Evolutionary conservation across 305 asterid species (phyloP).

Genomic region (Fraxinus nigra): DNA sequence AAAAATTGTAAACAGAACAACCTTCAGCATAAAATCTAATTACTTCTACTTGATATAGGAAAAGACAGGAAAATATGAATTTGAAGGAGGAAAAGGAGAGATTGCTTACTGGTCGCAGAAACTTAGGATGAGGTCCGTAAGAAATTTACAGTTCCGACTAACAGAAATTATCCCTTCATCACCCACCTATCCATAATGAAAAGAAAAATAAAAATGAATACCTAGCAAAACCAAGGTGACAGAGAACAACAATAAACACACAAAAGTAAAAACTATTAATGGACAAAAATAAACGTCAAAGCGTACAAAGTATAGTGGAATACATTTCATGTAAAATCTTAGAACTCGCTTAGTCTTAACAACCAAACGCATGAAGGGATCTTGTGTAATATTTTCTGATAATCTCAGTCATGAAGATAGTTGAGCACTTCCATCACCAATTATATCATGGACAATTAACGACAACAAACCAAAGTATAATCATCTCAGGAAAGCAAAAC

Average conservation of each 20-base stretch:
- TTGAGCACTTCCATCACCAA: too few relatives aligned
- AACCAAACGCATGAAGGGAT: too few relatives aligned
- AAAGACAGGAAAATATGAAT: background rate
- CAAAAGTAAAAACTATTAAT: conserved; percentile 16
- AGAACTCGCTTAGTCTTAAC: too few relatives aligned
- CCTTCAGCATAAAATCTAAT: background rate
- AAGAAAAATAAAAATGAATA: conserved; percentile 22
- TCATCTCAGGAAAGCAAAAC: too few relatives aligned
- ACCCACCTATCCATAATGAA: conserved; percentile 62
- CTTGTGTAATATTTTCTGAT: too few relatives aligned
- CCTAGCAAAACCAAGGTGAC: background rate
- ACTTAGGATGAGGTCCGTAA: conserved; percentile 80
- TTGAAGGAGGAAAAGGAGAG: conserved; percentile 8
- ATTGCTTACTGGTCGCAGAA: conserved; percentile 63
- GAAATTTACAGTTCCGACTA: conserved; percentile 76
- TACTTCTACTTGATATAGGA: background rate
- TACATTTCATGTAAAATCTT: too few relatives aligned
- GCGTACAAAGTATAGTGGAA: too few relatives aligned
- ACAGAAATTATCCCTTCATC: conserved; percentile 69
- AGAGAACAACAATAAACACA: conserved; percentile 9
- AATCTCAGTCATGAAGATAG: background rate
- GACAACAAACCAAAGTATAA: too few relatives aligned
- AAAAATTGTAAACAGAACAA: background rate
- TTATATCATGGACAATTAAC: too few relatives aligned
- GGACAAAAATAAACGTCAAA: background rate